These are phyloP conservation scores for Ophiostoma sp. DNA, from an alignment of 2,329 filamentous ascomycete species.

Conservation along the genomic window DNA sequence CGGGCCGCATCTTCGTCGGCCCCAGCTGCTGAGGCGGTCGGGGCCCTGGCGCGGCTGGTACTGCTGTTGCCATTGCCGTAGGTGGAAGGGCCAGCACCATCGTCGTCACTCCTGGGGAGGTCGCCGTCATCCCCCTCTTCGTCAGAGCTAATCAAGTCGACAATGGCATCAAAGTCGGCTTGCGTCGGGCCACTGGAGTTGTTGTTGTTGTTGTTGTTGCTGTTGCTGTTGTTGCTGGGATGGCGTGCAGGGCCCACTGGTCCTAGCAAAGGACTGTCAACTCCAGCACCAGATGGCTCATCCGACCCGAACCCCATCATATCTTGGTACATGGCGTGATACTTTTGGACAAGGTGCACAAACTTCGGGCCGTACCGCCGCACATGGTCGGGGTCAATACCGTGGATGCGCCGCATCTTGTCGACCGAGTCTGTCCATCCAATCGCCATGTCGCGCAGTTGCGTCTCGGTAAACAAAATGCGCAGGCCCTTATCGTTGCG, in stretches of 20 bases:
- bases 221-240: not conserved
- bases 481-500: constrained; percentile 55
- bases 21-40: not conserved
- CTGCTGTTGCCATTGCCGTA: not conserved
- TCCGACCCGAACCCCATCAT: constrained; percentile 41
- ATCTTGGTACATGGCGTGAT: constrained; percentile 44
- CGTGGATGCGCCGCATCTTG: constrained; percentile 58
- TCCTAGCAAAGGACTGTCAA: constrained; percentile 16
- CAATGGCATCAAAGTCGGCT: constrained; percentile 39
- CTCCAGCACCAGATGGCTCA: constrained; percentile 18
- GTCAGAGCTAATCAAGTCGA: constrained; percentile 48
- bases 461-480: constrained; percentile 61
- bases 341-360: constrained; percentile 51
- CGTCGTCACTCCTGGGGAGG: not conserved
- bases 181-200: constrained; percentile 13
- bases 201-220: not conserved
- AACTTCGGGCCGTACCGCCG: constrained; percentile 56
- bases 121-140: constrained; percentile 18
- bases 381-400: constrained; percentile 60
- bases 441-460: constrained; percentile 69
- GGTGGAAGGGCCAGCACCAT: not conserved
- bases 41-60: not conserved
- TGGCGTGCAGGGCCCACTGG: constrained; percentile 16
- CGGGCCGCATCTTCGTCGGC: constrained; percentile 28
- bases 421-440: constrained; percentile 57